Conservation (phyloP, 345 rosid genomes). For the Salix exigua region DNA sequence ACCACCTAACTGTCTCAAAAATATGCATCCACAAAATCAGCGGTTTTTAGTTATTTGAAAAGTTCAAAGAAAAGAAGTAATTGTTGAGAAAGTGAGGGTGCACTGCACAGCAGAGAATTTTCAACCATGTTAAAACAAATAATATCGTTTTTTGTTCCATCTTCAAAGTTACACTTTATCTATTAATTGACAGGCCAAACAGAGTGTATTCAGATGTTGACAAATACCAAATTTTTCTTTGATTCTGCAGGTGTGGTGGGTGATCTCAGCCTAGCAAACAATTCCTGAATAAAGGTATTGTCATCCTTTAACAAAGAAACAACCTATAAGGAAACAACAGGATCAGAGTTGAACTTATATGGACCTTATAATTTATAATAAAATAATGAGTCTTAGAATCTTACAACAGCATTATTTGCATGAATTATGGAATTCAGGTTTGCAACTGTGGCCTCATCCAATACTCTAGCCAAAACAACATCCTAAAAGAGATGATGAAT, state of each 20-base stretch:
- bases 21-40: background rate
- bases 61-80: background rate
- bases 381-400: conserved; percentile 18
- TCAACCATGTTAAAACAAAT: background rate
- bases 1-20: background rate
- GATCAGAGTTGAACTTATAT: conserved; percentile 4
- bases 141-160: background rate
- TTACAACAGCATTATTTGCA: conserved; percentile 73
- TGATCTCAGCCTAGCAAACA: conserved; percentile 69
- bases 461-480: conserved; percentile 80
- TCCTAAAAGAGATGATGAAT: conserved; percentile 50
- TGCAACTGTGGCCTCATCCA: conserved; percentile 71
- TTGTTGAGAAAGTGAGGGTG: background rate
- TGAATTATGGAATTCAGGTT: conserved; percentile 68
- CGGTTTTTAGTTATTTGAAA: background rate
- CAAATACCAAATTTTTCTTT: conserved; percentile 76
- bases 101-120: background rate
- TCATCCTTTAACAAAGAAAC: conserved; percentile 77
- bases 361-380: background rate
- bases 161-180: background rate
- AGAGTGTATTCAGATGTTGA: background rate
- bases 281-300: conserved; percentile 77
- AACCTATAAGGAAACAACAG: conserved; percentile 43
- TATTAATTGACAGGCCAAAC: background rate
- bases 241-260: conserved; percentile 60